Evolutionary conservation across 495 filamentous ascomycete genomes (phyloP).

Genomic region (Penicillium maclennaniae): DNA sequence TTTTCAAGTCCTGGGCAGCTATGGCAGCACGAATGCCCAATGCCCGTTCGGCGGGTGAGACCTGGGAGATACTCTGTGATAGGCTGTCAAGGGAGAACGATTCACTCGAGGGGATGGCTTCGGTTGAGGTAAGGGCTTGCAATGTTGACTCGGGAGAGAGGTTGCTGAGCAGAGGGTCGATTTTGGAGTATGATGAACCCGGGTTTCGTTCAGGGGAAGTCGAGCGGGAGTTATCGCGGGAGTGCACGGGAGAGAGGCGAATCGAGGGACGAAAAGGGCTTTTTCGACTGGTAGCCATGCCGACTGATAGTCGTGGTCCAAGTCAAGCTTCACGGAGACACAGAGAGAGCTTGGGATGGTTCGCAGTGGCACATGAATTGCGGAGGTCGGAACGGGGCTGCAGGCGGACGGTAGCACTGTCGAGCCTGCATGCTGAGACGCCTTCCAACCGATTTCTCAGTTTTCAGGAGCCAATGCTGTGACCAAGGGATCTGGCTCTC

Average conservation of each 20-base stretch:
- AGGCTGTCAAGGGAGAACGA: slow-evolving; percentile 49
- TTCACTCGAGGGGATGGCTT: slow-evolving; percentile 50
- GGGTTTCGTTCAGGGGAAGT: slow-evolving; percentile 26
- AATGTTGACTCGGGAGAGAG: slow-evolving; percentile 54
- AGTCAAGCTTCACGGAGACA: slow-evolving; percentile 16
- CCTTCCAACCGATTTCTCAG: slow-evolving; percentile 2
- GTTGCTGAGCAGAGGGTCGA: slow-evolving; percentile 52
- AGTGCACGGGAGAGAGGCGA: slow-evolving; percentile 26
- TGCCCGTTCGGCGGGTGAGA: slow-evolving; percentile 62
- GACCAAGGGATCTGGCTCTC: not conserved
- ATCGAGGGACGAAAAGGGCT: slow-evolving; percentile 27
- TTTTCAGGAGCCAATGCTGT: not conserved
- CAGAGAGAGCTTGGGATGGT: slow-evolving; percentile 6
- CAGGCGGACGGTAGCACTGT: slow-evolving; percentile 24
- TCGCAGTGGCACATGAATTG: slow-evolving; percentile 21
- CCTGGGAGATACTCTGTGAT: slow-evolving; percentile 61
- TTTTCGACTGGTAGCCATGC: slow-evolving; percentile 36
- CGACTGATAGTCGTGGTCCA: slow-evolving; percentile 17
- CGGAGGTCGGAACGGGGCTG: slow-evolving; percentile 18
- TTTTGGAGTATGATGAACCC: slow-evolving; percentile 26
- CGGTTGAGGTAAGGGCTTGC: slow-evolving; percentile 50
- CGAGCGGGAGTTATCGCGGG: slow-evolving; percentile 24
- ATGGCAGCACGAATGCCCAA: slow-evolving; percentile 71
- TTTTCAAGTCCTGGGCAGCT: slow-evolving; percentile 66
- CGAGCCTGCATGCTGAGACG: slow-evolving; percentile 32